Base-by-base conservation (phyloP, 176 grass and related monocot species). In the Carex littledalei region DNA sequence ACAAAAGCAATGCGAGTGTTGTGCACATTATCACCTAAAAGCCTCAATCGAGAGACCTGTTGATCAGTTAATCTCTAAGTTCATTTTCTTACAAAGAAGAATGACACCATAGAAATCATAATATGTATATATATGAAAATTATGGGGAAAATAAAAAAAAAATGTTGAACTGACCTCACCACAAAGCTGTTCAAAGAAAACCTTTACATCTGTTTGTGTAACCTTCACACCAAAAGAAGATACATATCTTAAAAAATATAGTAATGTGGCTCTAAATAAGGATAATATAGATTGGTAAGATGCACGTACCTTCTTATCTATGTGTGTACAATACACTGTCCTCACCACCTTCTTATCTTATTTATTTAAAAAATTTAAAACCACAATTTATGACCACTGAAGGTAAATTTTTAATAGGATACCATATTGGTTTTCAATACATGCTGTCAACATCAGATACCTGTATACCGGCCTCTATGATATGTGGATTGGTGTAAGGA, bases 261-360 rank as follows among this genome's bases (percentile, higher is more conserved):
- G 14, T 78, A 56, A 34, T 57, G 15, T 8, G 56, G 17, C 24
- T 57, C 26, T 9, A 22, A 57, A 78, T 32, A 78, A 77, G 15
- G 74, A 78, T 57, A 78, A 0, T 24, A 50, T 34, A n/a, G 47
- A 72, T 29, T 61, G 53, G 15, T 62, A 55, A 55, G 12, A 80
- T 32, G 79, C 34, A 2, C 0, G 20, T 90, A 97, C 95, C 95
- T 87, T 90, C 66, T 94, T 97, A 94, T 97, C 92, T 91, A 97
- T 97, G 80, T 97, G 94, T 93, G 95, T 94, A 94, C 95, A 97
- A 76, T 97, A 97, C 70, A 94, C 91, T 45, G 95, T 97, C 47
- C 95, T 80, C 39, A 97, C 90, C 68, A 94, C 95, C 95, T 29
- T 29, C 26, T 29, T 29, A 1, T 29, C 26, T 29, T 62, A 43